Evolutionary conservation across 768 basidiomycete species (phyloP), one percentile per base, ranked within the genome.

Genomic region (Tephrocybe rancida): DNA sequence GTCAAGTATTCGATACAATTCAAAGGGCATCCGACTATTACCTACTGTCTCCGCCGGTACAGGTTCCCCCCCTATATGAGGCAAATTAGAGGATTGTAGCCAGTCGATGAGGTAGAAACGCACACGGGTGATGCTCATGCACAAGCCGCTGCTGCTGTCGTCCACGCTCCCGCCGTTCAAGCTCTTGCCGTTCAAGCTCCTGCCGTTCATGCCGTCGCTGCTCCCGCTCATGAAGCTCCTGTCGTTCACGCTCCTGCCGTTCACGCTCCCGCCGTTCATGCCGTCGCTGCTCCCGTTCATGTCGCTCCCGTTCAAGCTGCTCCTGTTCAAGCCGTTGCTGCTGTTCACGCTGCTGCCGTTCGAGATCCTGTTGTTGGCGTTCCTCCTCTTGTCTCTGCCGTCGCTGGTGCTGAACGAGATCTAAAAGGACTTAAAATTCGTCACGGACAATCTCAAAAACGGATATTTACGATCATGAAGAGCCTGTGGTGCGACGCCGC

Each of bases 401-500:
- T 2, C 27, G 26, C n/a, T 44, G 27, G 11, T 44, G 44, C 8
- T 16, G 9, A 44, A 29, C 22, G n/a, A 27, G 25, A 24, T 24
- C 22, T 18, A 16, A 16, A 30, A 11, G 16, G 5, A 2, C 2
- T 19, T 1, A n/a, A 30, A n/a, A 44, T 30, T 29, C 9, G 27
- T 10, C 42, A 25, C 3, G n/a, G 42, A 14, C 14, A 22, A 34
- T 14, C 18, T 25, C 19, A 7, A 11, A 24, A 27, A 39, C n/a
- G n/a, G n/a, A 43, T 7, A 55, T 1, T 44, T 27, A 50, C 54
- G 42, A 30, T 22, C 35, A 3, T 44, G 25, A 42, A 37, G 29
- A 1, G 19, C 50, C 6, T 52, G 43, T 32, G 46, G 54, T 51
- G 50, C 48, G 43, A 25, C 30, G 13, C 19, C 34, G 27, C 34